Percentiles rank a stretch among this genome's conserved stretches.
Evolutionary conservation across 495 filamentous ascomycete species (phyloP).

Genomic region (Podospora anserina): DNA sequence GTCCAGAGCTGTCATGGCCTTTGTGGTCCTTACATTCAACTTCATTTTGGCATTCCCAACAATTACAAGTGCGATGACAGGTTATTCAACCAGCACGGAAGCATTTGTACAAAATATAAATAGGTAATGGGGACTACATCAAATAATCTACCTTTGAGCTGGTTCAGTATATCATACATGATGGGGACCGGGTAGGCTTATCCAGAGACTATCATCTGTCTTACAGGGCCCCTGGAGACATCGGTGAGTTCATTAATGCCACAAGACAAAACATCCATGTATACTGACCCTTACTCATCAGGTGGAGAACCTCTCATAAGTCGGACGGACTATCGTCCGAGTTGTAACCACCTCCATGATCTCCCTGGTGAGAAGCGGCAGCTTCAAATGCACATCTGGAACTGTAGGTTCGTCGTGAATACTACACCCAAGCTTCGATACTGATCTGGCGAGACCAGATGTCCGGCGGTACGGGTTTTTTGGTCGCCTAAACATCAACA

Average conservation of each 20-base stretch:
- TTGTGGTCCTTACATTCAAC: neutral
- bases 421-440: neutral
- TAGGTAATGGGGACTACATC: neutral
- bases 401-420: neutral
- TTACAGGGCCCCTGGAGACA: neutral
- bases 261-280: neutral
- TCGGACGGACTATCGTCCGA: no score
- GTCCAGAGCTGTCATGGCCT: neutral
- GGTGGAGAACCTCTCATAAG: neutral
- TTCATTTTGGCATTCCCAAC: neutral
- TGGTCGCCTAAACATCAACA: neutral
- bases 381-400: neutral
- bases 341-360: neutral
- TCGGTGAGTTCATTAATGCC: neutral
- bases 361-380: neutral
- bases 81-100: neutral
- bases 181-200: neutral
- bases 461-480: neutral
- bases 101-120: neutral
- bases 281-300: neutral
- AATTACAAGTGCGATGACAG: neutral
- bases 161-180: neutral
- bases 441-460: neutral
- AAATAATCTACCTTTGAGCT: neutral
- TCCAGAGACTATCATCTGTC: neutral